phyloP scores from a whole-genome alignment of 345 rosid genomes.

The Barbarea vulgaris region DNA sequence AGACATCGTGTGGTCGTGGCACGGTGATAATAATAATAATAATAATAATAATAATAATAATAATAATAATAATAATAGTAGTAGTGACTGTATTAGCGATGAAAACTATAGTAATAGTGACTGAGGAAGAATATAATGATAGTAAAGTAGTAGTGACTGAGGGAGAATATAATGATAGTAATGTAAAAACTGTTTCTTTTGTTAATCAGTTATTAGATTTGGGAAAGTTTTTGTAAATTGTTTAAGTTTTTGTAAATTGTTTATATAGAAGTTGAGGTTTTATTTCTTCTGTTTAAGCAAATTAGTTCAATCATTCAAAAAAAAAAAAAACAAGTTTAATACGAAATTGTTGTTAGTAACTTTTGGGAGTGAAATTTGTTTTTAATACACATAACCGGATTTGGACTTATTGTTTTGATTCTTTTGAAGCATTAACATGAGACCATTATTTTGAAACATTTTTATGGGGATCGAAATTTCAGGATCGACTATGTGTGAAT shows the following conservation, averaged over 20 bases:
- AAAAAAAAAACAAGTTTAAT: too few species aligned
- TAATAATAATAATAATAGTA: constrained; percentile 12
- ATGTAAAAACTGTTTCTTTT: constrained; percentile 17
- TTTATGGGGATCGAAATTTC: too few species aligned
- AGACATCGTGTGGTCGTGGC: constrained; percentile 91
- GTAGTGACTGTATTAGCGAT: constrained; percentile 6
- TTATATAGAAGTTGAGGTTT: constrained; percentile 1
- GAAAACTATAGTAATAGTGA: constrained; percentile 26
- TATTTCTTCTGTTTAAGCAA: neutral
- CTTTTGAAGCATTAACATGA: too few species aligned
- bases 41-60: neutral
- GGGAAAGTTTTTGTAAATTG: constrained; percentile 9
- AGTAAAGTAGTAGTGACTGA: constrained; percentile 28
- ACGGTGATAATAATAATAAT: constrained; percentile 51
- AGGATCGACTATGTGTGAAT: too few species aligned
- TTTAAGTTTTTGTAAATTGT: constrained; percentile 17
- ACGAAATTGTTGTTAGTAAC: too few species aligned
- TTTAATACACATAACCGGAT: too few species aligned
- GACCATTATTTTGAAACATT: too few species aligned
- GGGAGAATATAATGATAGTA: too few species aligned
- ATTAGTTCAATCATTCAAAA: too few species aligned
- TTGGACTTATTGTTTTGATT: too few species aligned
- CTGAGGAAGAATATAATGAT: constrained; percentile 3
- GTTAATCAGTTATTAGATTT: constrained; percentile 10
- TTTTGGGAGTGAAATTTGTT: too few species aligned